Base-by-base conservation (phyloP, 345 rosid species). In the Limnanthes douglasii region DNA sequence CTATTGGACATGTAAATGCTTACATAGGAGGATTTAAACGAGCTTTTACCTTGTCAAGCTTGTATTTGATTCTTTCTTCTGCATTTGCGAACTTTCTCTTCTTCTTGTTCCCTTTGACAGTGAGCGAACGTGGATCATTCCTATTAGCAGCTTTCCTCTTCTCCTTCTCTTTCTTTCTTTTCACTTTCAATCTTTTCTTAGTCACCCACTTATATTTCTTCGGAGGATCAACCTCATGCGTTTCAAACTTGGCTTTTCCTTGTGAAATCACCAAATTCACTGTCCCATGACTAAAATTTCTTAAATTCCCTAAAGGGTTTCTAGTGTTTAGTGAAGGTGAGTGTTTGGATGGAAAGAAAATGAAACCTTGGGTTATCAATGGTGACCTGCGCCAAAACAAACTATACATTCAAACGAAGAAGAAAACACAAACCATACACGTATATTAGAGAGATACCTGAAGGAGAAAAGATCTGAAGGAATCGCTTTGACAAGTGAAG, bases 21-120 rank as follows among this genome's bases (percentile, higher is more conserved):
- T n/a, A n/a, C n/a, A n/a, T n/a, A n/a, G n/a, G n/a, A n/a, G n/a
- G n/a, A n/a, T n/a, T n/a, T n/a, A n/a, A n/a, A n/a, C n/a, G n/a
- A n/a, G n/a, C n/a, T n/a, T n/a, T n/a, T n/a, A 83, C 97, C 79
- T 66, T 80, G 54, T 77, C 92, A 46, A 90, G 84, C 68, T 81
- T 90, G 55, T 54, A 31, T 51, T 72, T 73, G 22, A 84, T 57
- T 60, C 70, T 72, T 50, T 90, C 94, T 61, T 69, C 94, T 6
- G 68, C 75, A 67, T 63, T 73, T 9, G 65, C 71, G 69, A 77
- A 85, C 45, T 61, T 84, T 52, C 34, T 62, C 43, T 57, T 63
- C 60, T 46, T 61, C 53, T 26, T 80, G 60, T 73, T 80, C 52
- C 88, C 54, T 36, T 70, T 77, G 37, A 71, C 61, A 15, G 75